phyloP scores from a whole-genome alignment of 345 rosid genomes.

The Clarkia xantiana region DNA sequence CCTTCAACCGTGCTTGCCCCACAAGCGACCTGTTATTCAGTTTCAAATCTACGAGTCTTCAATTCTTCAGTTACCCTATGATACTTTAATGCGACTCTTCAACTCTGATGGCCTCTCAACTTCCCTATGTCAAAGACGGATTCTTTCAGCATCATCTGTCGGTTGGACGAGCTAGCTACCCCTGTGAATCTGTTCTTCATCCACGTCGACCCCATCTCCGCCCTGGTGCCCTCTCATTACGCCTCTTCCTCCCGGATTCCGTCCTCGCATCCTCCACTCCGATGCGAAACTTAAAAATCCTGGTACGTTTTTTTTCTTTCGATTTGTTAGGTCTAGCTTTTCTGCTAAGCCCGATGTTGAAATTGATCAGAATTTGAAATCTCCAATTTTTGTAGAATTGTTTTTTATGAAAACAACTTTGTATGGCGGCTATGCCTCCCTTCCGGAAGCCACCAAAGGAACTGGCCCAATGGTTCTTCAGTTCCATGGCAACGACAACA shows the following conservation, averaged over 20 bases:
- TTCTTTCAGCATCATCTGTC: conserved; percentile 52
- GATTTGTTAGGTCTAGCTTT: too few species aligned
- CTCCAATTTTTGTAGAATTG: too few species aligned
- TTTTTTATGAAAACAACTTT: not conserved
- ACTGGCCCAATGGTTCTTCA: conserved; percentile 73
- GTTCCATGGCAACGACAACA: conserved; percentile 72
- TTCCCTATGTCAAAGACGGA: conserved; percentile 18
- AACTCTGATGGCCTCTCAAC: too few species aligned
- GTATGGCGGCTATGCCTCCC: conserved; percentile 58
- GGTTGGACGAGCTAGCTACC: conserved; percentile 62
- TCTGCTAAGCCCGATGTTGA: too few species aligned
- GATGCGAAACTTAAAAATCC: conserved; percentile 4
- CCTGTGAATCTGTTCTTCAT: conserved; percentile 71
- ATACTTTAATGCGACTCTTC: too few species aligned
- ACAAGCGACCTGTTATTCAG: too few species aligned
- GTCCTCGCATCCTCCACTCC: conserved; percentile 37
- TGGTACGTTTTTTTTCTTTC: not conserved
- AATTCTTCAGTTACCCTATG: too few species aligned
- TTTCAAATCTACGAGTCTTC: too few species aligned
- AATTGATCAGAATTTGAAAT: too few species aligned
- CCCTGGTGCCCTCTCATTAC: conserved; percentile 60
- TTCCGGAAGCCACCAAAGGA: conserved; percentile 20
- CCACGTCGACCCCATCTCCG: conserved; percentile 74
- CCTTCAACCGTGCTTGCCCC: too few species aligned
- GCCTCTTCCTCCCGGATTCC: conserved; percentile 80